Evolutionary conservation across 164 flowering plant genomes (phyloP).

Genomic region (Malania oleifera): DNA sequence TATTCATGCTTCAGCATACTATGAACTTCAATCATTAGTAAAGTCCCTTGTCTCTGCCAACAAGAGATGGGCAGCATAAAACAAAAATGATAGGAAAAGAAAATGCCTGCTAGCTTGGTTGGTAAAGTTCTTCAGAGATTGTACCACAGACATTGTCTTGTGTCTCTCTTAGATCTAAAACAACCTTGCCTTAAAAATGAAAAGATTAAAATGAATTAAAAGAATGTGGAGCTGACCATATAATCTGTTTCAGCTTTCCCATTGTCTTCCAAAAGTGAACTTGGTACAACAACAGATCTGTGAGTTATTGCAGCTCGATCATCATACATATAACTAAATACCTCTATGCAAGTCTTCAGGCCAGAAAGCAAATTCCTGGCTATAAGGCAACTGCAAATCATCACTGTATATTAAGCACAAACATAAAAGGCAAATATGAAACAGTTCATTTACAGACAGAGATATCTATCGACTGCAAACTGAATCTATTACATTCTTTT

Average conservation of each 20-base stretch:
- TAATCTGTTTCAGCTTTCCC: conserved; percentile 31
- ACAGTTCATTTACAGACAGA: neutral
- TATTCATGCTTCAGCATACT: neutral
- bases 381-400: conserved; percentile 81
- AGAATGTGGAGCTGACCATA: conserved; percentile 28
- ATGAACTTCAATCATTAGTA: neutral
- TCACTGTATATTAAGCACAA: neutral
- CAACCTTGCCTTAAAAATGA: conserved; percentile 1
- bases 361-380: conserved; percentile 88
- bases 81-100: neutral
- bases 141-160: neutral
- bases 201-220: neutral
- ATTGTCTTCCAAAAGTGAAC: conserved; percentile 45
- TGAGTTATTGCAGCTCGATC: conserved; percentile 36
- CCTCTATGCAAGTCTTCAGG: conserved; percentile 90
- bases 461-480: neutral
- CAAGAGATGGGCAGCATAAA: neutral
- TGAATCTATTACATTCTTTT: too few species aligned
- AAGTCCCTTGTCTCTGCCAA: neutral
- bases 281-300: conserved; percentile 30
- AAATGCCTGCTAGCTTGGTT: neutral
- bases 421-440: neutral
- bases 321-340: conserved; percentile 65
- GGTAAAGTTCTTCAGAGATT: neutral
- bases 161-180: neutral